Conservation (phyloP, 2,329 filamentous ascomycete species). For the Xylariales sp. region DNA sequence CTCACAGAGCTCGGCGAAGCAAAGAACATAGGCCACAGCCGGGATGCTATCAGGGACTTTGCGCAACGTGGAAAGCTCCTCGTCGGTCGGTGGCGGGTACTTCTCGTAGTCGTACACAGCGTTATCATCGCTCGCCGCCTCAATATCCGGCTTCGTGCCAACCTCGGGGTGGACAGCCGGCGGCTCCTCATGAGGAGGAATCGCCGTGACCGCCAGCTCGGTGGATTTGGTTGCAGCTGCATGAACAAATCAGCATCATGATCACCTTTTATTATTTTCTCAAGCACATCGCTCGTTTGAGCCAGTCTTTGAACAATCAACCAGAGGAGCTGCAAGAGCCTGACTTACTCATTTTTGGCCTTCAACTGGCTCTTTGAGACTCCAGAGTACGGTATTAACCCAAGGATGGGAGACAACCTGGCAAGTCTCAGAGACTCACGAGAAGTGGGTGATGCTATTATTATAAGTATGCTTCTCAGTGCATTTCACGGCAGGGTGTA, state of each 20-base stretch:
- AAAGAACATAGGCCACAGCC: slow-evolving; percentile 48
- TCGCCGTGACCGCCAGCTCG: background rate
- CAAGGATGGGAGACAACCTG: too few relatives aligned
- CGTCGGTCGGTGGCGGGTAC: slow-evolving; percentile 35
- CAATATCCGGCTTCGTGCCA: background rate
- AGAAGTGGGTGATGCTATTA: too few relatives aligned
- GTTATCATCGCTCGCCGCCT: background rate
- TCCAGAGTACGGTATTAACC: too few relatives aligned
- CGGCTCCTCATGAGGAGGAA: background rate
- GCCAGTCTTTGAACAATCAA: too few relatives aligned
- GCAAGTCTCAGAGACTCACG: too few relatives aligned
- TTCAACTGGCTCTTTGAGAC: too few relatives aligned
- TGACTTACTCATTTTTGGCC: too few relatives aligned
- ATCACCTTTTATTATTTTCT: too few relatives aligned
- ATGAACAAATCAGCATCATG: background rate
- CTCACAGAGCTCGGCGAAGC: slow-evolving; percentile 56
- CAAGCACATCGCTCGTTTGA: too few relatives aligned
- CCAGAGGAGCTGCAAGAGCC: too few relatives aligned
- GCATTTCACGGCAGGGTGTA: too few relatives aligned
- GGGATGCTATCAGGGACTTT: slow-evolving; percentile 46
- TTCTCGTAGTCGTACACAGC: slow-evolving; percentile 24
- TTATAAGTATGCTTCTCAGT: too few relatives aligned
- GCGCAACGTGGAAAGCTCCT: slow-evolving; percentile 33
- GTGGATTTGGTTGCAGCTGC: background rate
- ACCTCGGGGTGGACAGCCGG: background rate